These are phyloP conservation scores for Trametes coccinea DNA, from an alignment of 768 basidiomycete species.

Conservation along the genomic window DNA sequence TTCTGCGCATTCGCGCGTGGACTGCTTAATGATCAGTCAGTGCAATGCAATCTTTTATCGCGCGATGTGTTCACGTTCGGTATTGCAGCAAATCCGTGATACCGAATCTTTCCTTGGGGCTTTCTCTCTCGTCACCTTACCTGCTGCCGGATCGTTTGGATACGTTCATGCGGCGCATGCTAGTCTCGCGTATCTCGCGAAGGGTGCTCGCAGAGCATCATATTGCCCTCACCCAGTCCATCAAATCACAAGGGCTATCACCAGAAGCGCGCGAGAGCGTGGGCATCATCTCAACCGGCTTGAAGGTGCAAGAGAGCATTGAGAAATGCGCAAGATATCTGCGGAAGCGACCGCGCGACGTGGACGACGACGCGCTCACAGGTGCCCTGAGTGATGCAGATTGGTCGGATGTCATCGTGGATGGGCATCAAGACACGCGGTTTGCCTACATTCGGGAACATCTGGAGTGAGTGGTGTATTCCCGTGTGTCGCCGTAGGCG, in stretches of 20 bases:
- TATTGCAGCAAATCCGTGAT: constrained; percentile 68
- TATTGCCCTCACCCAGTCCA: constrained; percentile 70
- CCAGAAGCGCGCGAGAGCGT: constrained; percentile 50
- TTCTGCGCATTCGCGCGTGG: constrained; percentile 73
- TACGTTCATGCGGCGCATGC: constrained; percentile 88
- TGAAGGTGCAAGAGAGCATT: constrained; percentile 70
- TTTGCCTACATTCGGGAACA: constrained; percentile 89
- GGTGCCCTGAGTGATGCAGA: constrained; percentile 31
- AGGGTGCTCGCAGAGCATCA: constrained; percentile 90
- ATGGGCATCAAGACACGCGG: constrained; percentile 67
- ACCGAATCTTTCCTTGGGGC: constrained; percentile 77
- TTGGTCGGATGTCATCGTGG: constrained; percentile 68
- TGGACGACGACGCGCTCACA: constrained; percentile 39
- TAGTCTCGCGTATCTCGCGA: constrained; percentile 86
- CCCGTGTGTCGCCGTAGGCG: background rate
- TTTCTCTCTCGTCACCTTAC: constrained; percentile 82
- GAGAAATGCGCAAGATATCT: constrained; percentile 66
- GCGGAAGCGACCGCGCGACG: constrained; percentile 45
- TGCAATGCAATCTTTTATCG: constrained; percentile 13
- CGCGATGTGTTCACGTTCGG: constrained; percentile 8
- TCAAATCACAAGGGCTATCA: constrained; percentile 27
- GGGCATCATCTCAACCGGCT: constrained; percentile 79
- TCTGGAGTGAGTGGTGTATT: constrained; percentile 58
- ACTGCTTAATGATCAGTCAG: constrained; percentile 77
- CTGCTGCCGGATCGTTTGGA: constrained; percentile 79